phyloP scores from a whole-genome alignment of 1,139 yeast species.

The Scheffersomyces cryptocercus region DNA sequence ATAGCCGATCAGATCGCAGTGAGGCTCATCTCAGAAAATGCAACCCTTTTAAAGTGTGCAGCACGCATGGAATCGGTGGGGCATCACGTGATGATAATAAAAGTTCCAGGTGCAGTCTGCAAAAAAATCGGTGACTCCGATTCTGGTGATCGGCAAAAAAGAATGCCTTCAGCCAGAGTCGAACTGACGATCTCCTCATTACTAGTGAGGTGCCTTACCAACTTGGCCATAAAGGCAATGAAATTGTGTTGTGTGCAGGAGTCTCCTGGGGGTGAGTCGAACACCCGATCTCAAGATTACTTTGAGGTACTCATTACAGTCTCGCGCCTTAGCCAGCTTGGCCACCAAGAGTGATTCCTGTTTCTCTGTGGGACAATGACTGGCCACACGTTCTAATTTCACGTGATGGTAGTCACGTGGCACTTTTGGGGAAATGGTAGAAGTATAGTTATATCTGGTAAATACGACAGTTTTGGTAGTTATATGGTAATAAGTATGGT shows the following conservation, averaged over 20 bases:
- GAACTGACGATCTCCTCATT: slow-evolving; percentile 86
- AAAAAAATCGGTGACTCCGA: no score
- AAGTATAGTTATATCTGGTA: not conserved
- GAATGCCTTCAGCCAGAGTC: slow-evolving; percentile 21
- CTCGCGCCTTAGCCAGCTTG: slow-evolving; percentile 84
- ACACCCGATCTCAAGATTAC: slow-evolving; percentile 79
- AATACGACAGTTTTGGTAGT: not conserved
- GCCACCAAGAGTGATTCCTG: slow-evolving; percentile 59
- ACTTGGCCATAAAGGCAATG: slow-evolving; percentile 52
- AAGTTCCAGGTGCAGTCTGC: no score
- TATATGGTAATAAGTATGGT: not conserved
- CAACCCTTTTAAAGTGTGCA: no score
- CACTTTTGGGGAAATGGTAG: not conserved
- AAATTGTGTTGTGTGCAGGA: not conserved
- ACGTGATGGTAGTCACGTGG: not conserved
- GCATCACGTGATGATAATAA: no score
- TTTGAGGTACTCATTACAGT: slow-evolving; percentile 48
- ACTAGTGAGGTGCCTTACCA: slow-evolving; percentile 91
- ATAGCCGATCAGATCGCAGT: no score
- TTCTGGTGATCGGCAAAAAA: slow-evolving; percentile 7
- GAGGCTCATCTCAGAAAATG: no score
- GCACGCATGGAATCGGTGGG: no score
- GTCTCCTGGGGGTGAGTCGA: slow-evolving; percentile 84
- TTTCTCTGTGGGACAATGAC: no score
- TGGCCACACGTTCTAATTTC: not conserved